Conservation (phyloP, 2,329 filamentous ascomycete genomes). For the Diaporthe vaccinii region DNA sequence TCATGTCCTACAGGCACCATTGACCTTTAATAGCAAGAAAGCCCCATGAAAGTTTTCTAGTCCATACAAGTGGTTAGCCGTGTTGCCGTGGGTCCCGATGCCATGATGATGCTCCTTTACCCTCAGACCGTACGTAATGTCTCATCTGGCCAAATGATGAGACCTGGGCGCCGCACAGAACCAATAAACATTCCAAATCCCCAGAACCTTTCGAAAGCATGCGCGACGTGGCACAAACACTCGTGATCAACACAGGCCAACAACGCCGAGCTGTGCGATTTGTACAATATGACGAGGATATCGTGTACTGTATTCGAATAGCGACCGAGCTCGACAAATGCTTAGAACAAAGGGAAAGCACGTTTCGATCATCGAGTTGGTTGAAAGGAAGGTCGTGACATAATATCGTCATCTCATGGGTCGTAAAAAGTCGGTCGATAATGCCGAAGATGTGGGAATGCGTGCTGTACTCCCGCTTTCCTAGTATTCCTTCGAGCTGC, state of each 20-base stretch:
- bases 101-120: slow-evolving; percentile 1
- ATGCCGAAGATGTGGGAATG: slow-evolving; percentile 31
- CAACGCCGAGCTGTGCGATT: slow-evolving; percentile 11
- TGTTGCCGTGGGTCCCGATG: background rate
- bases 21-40: slow-evolving; percentile 17
- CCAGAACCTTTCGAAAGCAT: slow-evolving; percentile 1
- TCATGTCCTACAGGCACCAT: background rate
- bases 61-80: slow-evolving; percentile 13
- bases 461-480: slow-evolving; percentile 35
- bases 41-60: slow-evolving; percentile 20
- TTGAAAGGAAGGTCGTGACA: slow-evolving; percentile 37
- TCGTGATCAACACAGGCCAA: slow-evolving; percentile 16
- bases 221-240: slow-evolving; percentile 9
- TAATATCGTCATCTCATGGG: slow-evolving; percentile 38
- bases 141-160: slow-evolving; percentile 8
- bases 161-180: slow-evolving; percentile 14
- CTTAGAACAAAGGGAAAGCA: slow-evolving; percentile 23
- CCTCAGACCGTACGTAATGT: background rate
- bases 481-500: slow-evolving; percentile 26
- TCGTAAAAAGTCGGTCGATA: slow-evolving; percentile 37
- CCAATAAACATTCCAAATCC: slow-evolving; percentile 35
- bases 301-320: slow-evolving; percentile 29
- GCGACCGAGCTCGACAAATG: slow-evolving; percentile 23
- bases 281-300: slow-evolving; percentile 33
- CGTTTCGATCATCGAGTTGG: slow-evolving; percentile 31